Evolutionary conservation across 371 early-diverging fungal species (phyloP).

Genomic region (Mortierella sp.): DNA sequence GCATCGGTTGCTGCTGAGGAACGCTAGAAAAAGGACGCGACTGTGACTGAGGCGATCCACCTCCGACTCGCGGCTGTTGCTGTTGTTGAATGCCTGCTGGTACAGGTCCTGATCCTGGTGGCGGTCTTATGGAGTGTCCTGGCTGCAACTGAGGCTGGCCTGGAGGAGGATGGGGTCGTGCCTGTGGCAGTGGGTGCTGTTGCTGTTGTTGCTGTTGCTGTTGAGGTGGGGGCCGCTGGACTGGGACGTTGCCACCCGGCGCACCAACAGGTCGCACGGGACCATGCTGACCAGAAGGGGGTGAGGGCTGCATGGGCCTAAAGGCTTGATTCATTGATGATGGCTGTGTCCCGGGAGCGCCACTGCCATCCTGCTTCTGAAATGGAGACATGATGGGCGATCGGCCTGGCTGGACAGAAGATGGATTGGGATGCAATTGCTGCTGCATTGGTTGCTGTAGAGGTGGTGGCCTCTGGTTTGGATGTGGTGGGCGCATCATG

Average conservation of each 20-base stretch:
- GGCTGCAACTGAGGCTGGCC: conserved; percentile 31
- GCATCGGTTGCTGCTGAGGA: conserved; percentile 12
- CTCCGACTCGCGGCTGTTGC: conserved; percentile 23
- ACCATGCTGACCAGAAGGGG: not conserved
- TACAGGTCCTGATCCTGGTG: conserved; percentile 5
- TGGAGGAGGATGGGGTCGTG: conserved; percentile 24
- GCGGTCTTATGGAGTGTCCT: conserved; percentile 25
- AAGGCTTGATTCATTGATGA: conserved; percentile 13
- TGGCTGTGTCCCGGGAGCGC: conserved; percentile 3
- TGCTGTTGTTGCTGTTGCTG: conserved; percentile 15
- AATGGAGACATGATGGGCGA: conserved; percentile 46
- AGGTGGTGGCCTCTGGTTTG: conserved; percentile 32
- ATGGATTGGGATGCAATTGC: conserved; percentile 23
- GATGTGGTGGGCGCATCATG: conserved; percentile 30
- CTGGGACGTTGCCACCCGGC: not conserved
- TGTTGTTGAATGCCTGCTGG: not conserved
- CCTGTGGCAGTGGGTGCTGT: conserved; percentile 21
- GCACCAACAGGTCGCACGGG: conserved; percentile 5
- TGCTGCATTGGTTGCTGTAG: conserved; percentile 13
- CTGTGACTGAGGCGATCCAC: conserved; percentile 33
- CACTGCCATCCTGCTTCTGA: conserved; percentile 28
- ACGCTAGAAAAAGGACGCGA: conserved; percentile 27
- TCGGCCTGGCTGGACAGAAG: conserved; percentile 19
- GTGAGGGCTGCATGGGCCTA: conserved; percentile 11
- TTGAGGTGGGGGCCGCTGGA: not conserved